Evolutionary conservation across 73 alveolate species (phyloP).

Genomic region (Urostyla sp.): DNA sequence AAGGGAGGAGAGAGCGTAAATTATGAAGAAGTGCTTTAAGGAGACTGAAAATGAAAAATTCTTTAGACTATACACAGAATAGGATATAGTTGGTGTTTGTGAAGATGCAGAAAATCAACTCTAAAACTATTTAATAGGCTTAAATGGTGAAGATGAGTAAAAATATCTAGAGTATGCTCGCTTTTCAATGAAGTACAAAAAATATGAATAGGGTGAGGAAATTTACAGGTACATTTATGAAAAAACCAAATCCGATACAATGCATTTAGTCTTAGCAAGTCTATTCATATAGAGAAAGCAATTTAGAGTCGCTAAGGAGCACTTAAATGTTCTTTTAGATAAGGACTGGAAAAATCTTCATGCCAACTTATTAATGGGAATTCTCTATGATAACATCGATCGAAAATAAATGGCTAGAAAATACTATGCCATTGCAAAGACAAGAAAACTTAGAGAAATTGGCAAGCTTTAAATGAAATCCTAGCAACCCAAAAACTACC

Average conservation of each 20-base stretch:
- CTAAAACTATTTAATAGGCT: background rate
- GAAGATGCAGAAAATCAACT: constrained; percentile 55
- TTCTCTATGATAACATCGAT: constrained; percentile 46
- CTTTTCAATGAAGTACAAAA: background rate
- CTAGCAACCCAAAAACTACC: constrained; percentile 22
- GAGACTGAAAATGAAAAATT: constrained; percentile 21
- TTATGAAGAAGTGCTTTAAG: constrained; percentile 10
- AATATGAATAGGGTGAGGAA: background rate
- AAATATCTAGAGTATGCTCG: background rate
- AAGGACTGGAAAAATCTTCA: constrained; percentile 42
- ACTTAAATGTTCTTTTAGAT: background rate
- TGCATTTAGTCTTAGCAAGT: background rate
- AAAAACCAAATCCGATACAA: too few species aligned
- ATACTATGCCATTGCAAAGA: constrained; percentile 75
- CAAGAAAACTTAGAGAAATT: constrained; percentile 63
- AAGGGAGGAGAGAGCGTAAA: constrained; percentile 19
- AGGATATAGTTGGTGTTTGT: constrained; percentile 31
- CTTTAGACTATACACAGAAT: constrained; percentile 61
- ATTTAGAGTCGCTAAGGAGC: constrained; percentile 10
- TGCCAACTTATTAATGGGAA: constrained; percentile 53
- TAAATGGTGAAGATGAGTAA: background rate
- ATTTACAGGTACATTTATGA: background rate
- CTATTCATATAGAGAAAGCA: background rate
- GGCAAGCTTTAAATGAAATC: constrained; percentile 46
- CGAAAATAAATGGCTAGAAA: constrained; percentile 67